Evolutionary conservation across 768 basidiomycete genomes (phyloP).

Genomic region (Mycena galericulata): DNA sequence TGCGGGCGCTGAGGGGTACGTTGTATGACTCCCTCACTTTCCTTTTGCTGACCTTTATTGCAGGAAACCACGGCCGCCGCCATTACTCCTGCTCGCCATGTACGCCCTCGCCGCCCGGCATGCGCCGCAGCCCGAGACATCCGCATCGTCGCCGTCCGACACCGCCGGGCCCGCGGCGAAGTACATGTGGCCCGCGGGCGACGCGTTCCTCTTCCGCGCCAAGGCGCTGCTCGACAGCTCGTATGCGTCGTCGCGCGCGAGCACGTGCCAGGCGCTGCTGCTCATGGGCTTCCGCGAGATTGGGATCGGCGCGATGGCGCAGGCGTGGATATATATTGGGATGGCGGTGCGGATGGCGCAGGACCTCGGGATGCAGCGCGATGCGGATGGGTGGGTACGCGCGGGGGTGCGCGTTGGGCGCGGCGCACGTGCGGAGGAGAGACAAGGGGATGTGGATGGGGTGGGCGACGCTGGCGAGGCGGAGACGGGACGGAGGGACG

Average conservation of each 20-base stretch:
- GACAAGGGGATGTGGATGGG: neutral
- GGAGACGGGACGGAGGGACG: slow-evolving; percentile 5
- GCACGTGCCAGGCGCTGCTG: slow-evolving; percentile 83
- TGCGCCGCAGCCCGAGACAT: slow-evolving; percentile 50
- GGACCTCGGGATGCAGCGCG: slow-evolving; percentile 86
- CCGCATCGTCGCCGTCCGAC: slow-evolving; percentile 56
- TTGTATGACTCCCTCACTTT: neutral
- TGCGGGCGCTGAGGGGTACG: slow-evolving; percentile 47
- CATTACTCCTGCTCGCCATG: slow-evolving; percentile 84
- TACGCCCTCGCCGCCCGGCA: slow-evolving; percentile 87
- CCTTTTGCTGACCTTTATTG: neutral
- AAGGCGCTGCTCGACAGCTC: slow-evolving; percentile 73
- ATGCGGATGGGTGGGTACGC: slow-evolving; percentile 82
- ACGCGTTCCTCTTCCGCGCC: slow-evolving; percentile 75
- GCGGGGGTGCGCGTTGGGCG: slow-evolving; percentile 56
- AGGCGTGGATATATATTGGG: slow-evolving; percentile 88
- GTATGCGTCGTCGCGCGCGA: slow-evolving; percentile 78
- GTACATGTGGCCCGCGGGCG: slow-evolving; percentile 87
- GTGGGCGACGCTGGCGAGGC: neutral
- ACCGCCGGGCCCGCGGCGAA: neutral
- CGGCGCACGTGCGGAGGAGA: neutral
- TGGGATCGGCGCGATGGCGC: slow-evolving; percentile 90
- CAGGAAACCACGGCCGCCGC: slow-evolving; percentile 53
- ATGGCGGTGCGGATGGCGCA: slow-evolving; percentile 96
- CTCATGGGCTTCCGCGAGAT: slow-evolving; percentile 88